Base-by-base conservation (phyloP, 164 flowering plant species). In the Brasenia schreberi region DNA sequence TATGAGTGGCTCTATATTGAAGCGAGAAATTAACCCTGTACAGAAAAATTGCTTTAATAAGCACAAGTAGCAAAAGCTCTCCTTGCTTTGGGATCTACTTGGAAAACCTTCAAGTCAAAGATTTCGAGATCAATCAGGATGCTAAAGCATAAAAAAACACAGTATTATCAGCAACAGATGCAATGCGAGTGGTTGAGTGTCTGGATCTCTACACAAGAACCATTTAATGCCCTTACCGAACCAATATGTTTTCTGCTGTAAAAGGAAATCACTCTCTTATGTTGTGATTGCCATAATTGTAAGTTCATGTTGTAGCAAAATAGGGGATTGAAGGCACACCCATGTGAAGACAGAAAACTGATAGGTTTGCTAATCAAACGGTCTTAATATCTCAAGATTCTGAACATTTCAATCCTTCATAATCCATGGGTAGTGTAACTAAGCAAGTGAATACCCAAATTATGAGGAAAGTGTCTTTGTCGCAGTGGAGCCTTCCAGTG, bases 111-210 rank as follows among this genome's bases (percentile, higher is more conserved):
- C 27, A 23, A 23, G 0, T 23, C 27, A 23, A 23, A 23, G 27
- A 23, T 23, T 23, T 23, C 27, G 27, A 23, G 27, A 23, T 23
- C 27, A 91, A 71, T 88, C 96, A 5, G 97, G 91, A 81, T 88
- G 96, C 97, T 91, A 68, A 91, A 91, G 66, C 88, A 93, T 12
- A 93, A 93, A 91, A 86, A 63, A 91, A 91, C 49, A 88, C 18
- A 43, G 90, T 87, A 70, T 88, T 91, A 68, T 87, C 88, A 64
- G 97, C 91, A 67, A 88, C 93, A 19, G 97, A 87, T 64, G 96
- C 91, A 72, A 88, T 84, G 68, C 88, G 97, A 67, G 85, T 88
- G 2, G 97, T 89, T 91, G 97, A 17, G 95, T 88, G 63, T 90
- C 95, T n/a, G 89, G 87, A 75, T 85, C 88, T 72, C 82, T 72